Evolutionary conservation across 208 protist genomes (phyloP), one percentile per base, ranked within the genome.

Genomic region (Endotrypanum monterogeii): DNA sequence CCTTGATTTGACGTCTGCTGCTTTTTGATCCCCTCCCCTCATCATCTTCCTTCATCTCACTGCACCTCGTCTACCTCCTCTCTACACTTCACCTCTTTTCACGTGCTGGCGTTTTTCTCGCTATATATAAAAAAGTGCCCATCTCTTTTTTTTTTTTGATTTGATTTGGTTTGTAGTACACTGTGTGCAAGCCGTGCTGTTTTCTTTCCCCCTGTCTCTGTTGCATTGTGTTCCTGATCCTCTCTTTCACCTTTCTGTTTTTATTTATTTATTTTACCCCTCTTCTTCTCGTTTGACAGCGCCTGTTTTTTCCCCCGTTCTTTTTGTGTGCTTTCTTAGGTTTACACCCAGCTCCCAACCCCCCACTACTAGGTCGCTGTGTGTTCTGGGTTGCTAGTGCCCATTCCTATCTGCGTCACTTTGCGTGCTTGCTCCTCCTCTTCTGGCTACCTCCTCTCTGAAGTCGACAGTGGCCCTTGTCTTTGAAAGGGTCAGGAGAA

Each of bases 321-420:
- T 20, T 41, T 62, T 20, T 62, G 41, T 37, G 58, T 65, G 5
- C 37, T 12, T 30, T 14, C 1, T 1, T 20, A 18, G 6, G 35
- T 9, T 41, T 1, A 9, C 35, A 44, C 3, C 41, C 18, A 23
- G 16, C 20, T 30, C 23, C 9, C 37, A 23, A 11, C 28, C 44
- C 20, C 16, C 41, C 41, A n/a, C n/a, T n/a, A n/a, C n/a, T n/a
- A n/a, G 41, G 9, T 48, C 7, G 37, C 44, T 30, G 23, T 58
- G 37, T 54, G 3, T n/a, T 39, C 44, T 71, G 48, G 50, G 37
- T 50, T 41, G 35, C 69, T 62, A 69, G 76, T n/a, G 52, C 39
- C 3, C 39, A 60, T 72, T 73, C n/a, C n/a, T 73, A 44, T 60
- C 30, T 51, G 20, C n/a, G 41, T 37, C 62, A 8, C 54, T 63